Conservation (phyloP, 768 basidiomycete genomes). For the Pilatotrama ljubarskyi region DNA sequence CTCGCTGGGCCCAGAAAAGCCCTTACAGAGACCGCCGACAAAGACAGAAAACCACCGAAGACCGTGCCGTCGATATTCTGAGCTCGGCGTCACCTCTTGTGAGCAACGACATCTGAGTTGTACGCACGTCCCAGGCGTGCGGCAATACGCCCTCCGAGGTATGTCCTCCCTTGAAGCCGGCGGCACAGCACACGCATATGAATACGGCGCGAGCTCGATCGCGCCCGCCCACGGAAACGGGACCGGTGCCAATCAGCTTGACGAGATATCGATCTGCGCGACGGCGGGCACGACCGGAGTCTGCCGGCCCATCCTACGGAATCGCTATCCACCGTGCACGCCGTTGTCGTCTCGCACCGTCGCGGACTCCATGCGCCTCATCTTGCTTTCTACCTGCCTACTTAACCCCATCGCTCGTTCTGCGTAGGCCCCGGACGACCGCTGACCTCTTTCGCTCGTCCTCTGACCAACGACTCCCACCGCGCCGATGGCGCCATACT, state of each 20-base stretch:
- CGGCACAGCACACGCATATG: slow-evolving; percentile 8
- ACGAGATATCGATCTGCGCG: slow-evolving; percentile 25
- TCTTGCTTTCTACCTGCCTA: neutral
- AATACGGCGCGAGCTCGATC: neutral
- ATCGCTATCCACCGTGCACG: slow-evolving; percentile 2
- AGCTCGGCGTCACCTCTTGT: too few species aligned
- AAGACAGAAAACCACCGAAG: too few species aligned
- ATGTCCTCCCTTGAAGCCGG: slow-evolving; percentile 12
- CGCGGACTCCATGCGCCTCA: neutral
- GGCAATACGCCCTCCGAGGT: slow-evolving; percentile 9
- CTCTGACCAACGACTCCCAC: neutral
- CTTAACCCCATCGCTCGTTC: neutral
- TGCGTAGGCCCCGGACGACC: neutral
- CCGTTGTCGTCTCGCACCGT: neutral
- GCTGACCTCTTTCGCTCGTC: neutral
- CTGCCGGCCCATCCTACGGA: slow-evolving; percentile 7
- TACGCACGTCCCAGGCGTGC: too few species aligned
- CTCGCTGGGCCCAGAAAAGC: too few species aligned
- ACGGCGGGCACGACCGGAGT: slow-evolving; percentile 2
- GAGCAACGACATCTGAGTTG: too few species aligned
- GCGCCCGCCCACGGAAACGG: slow-evolving; percentile 12
- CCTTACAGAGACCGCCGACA: too few species aligned
- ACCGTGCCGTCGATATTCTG: too few species aligned
- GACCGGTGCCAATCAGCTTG: slow-evolving; percentile 17
- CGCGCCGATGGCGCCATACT: slow-evolving; percentile 53